phyloP scores from a whole-genome alignment of 169 alveolate genomes.

The Cyclospora cayetanensis region DNA sequence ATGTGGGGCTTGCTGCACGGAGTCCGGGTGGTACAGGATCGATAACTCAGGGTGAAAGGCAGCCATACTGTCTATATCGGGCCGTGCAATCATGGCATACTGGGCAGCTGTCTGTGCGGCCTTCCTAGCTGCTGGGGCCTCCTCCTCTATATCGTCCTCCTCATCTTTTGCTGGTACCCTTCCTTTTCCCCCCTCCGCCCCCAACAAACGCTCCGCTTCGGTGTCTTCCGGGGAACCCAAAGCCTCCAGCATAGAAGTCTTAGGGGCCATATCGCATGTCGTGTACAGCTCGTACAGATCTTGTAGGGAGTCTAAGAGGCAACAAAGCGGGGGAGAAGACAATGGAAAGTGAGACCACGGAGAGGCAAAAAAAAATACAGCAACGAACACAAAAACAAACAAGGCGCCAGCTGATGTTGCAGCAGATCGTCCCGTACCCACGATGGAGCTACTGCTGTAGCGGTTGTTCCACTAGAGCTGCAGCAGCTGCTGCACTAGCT shows the following conservation, averaged over 20 bases:
- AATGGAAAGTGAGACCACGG: neutral
- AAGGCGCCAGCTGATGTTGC: neutral
- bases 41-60: conserved; percentile 6
- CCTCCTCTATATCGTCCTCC: neutral
- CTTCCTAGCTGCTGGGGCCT: too few species aligned
- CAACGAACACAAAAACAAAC: neutral
- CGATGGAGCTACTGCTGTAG: neutral
- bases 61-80: neutral
- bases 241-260: neutral
- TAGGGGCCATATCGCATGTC: neutral
- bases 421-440: too few species aligned
- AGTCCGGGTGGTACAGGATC: neutral
- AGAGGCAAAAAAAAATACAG: neutral
- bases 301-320: neutral
- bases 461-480: neutral
- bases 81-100: neutral
- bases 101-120: neutral
- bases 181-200: neutral
- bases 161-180: neutral
- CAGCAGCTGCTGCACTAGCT: neutral
- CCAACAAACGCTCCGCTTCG: neutral
- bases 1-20: neutral
- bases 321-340: neutral
- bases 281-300: neutral
- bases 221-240: neutral